Conservation (phyloP, 345 rosid genomes). For the Pseudoturritis turrita region DNA sequence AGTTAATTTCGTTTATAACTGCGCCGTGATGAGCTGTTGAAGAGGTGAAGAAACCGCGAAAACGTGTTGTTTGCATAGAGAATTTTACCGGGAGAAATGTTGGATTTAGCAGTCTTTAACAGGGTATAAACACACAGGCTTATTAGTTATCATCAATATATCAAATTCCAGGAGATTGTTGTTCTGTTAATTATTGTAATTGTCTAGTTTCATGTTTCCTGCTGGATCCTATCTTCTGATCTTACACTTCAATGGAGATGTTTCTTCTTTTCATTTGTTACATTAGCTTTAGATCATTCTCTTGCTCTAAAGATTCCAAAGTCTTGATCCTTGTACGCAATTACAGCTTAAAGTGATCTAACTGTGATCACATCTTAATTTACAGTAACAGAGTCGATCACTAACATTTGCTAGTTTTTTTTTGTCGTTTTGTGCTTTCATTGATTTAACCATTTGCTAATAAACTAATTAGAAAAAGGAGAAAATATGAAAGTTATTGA, state of each 20-base stretch:
- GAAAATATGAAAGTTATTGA: slow-evolving; percentile 9
- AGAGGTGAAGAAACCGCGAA: not conserved
- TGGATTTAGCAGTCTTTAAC: not conserved
- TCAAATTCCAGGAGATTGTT: not conserved
- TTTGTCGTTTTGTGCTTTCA: slow-evolving; percentile 7
- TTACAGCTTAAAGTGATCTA: not conserved
- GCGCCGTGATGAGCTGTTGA: slow-evolving; percentile 88
- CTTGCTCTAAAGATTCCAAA: not conserved
- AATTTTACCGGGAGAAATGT: not conserved
- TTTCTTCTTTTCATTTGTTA: slow-evolving; percentile 14
- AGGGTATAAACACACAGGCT: slow-evolving; percentile 17
- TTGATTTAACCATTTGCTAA: not conserved
- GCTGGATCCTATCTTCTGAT: slow-evolving; percentile 3
- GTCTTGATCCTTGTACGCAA: not conserved
- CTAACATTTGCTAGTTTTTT: not conserved
- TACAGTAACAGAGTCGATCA: slow-evolving; percentile 1
- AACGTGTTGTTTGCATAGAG: not conserved
- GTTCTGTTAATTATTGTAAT: slow-evolving; percentile 17
- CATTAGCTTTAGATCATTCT: not conserved
- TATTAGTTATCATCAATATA: slow-evolving; percentile 4
- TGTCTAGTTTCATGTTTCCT: slow-evolving; percentile 23
- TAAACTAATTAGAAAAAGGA: not conserved
- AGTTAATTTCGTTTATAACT: slow-evolving; percentile 64
- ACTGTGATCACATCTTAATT: not conserved
- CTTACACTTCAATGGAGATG: slow-evolving; percentile 9